Conservation (phyloP, 2,329 filamentous ascomycete genomes). For the Metarhizium humberi region DNA sequence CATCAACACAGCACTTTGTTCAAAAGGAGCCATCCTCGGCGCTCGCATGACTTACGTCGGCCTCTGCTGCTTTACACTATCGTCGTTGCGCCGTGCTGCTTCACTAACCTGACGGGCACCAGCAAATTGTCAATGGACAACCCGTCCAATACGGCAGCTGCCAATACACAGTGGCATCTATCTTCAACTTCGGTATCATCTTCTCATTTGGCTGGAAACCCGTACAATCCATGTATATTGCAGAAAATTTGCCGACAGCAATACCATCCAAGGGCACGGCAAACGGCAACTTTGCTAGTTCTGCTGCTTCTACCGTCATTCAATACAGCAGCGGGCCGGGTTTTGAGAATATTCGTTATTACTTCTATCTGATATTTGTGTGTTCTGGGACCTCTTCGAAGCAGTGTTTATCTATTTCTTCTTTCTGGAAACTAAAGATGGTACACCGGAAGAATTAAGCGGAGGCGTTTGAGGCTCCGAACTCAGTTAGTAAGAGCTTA, state of each 20-base stretch:
- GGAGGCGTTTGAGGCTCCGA: conserved; percentile 35
- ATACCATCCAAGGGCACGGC: conserved; percentile 36
- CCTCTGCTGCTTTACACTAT: conserved; percentile 40
- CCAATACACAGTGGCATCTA: conserved; percentile 38
- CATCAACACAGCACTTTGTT: conserved; percentile 44
- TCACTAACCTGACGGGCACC: conserved; percentile 39
- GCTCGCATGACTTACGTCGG: conserved; percentile 46
- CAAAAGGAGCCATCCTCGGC: conserved; percentile 40
- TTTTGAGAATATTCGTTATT: conserved; percentile 32
- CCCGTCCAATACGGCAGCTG: conserved; percentile 23
- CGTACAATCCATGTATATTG: conserved; percentile 38
- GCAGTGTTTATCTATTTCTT: conserved; percentile 37
- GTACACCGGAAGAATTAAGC: conserved; percentile 44
- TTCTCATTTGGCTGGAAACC: conserved; percentile 42
- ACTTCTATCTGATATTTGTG: conserved; percentile 34
- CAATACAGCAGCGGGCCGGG: conserved; percentile 35
- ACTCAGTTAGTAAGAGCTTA: conserved; percentile 35
- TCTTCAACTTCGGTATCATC: conserved; percentile 41
- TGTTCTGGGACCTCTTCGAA: conserved; percentile 35
- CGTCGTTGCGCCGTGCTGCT: conserved; percentile 35
- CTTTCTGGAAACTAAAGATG: conserved; percentile 38
- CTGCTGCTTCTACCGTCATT: conserved; percentile 27
- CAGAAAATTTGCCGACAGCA: conserved; percentile 33
- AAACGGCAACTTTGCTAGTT: conserved; percentile 30
- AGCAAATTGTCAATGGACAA: conserved; percentile 32